These are phyloP conservation scores for Cryphonectria carpinicola DNA, from an alignment of 2,329 filamentous ascomycete species.

Conservation along the genomic window DNA sequence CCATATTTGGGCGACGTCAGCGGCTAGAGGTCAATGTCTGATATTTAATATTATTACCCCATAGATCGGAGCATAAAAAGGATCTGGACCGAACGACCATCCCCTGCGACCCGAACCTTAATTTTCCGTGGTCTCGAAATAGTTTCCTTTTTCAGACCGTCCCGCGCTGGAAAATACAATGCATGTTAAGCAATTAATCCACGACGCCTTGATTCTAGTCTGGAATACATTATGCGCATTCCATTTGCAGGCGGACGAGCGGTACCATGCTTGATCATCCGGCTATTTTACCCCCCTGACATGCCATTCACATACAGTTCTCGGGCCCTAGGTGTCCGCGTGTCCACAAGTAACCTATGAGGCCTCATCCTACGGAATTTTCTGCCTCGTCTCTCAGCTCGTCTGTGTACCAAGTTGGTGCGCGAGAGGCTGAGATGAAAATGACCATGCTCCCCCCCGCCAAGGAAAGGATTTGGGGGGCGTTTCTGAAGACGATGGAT, in stretches of 20 bases:
- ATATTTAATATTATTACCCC: background rate
- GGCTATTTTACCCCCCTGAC: slow-evolving; percentile 15
- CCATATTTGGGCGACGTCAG: background rate
- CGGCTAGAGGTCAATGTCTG: background rate
- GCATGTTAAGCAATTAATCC: background rate
- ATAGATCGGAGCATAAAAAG: background rate
- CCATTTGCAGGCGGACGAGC: background rate
- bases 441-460: background rate
- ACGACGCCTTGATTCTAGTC: background rate
- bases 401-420: background rate
- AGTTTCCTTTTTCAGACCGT: background rate
- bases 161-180: background rate
- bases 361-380: background rate
- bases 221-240: background rate
- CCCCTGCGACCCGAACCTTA: background rate
- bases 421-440: background rate
- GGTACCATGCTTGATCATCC: background rate
- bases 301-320: slow-evolving; percentile 8
- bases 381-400: background rate
- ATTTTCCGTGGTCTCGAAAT: background rate
- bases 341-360: slow-evolving; percentile 17
- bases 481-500: background rate
- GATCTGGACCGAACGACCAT: background rate
- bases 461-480: background rate
- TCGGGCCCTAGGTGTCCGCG: slow-evolving; percentile 27